Evolutionary conservation across 371 early-diverging fungal species (phyloP).

Genomic region (Chytridiales sp.): DNA sequence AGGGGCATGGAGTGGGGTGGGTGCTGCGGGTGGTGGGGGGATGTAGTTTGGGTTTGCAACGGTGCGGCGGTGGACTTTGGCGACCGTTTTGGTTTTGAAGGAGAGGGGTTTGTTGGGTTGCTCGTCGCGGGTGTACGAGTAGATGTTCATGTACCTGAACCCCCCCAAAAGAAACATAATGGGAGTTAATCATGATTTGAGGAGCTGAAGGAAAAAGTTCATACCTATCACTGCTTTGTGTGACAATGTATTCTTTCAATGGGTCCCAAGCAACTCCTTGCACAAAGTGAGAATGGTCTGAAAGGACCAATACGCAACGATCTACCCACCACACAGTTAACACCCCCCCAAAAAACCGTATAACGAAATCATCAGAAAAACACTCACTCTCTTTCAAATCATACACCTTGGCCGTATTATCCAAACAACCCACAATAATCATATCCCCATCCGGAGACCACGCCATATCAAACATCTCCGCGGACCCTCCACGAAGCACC

Average conservation of each 20-base stretch:
- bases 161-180: slow-evolving; percentile 7
- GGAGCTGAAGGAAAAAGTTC: slow-evolving; percentile 29
- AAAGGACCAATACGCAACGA: slow-evolving; percentile 72
- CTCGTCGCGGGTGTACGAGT: slow-evolving; percentile 14
- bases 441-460: slow-evolving; percentile 92
- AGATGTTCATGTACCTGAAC: slow-evolving; percentile 36
- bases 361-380: neutral
- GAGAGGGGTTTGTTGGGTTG: slow-evolving; percentile 11
- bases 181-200: neutral
- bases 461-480: slow-evolving; percentile 89
- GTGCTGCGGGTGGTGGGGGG: too few species aligned
- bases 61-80: too few species aligned
- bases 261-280: slow-evolving; percentile 98
- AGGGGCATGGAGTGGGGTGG: too few species aligned
- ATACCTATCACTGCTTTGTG: slow-evolving; percentile 91
- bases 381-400: slow-evolving; percentile 67
- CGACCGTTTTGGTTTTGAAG: too few species aligned
- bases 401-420: slow-evolving; percentile 91
- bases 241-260: slow-evolving; percentile 77
- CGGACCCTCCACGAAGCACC: slow-evolving; percentile 29
- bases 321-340: slow-evolving; percentile 42
- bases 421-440: slow-evolving; percentile 87
- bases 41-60: too few species aligned
- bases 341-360: slow-evolving; percentile 5
- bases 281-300: slow-evolving; percentile 89